Conservation (phyloP, 23 red algal genomes). For the Agarophyton chilense region DNA sequence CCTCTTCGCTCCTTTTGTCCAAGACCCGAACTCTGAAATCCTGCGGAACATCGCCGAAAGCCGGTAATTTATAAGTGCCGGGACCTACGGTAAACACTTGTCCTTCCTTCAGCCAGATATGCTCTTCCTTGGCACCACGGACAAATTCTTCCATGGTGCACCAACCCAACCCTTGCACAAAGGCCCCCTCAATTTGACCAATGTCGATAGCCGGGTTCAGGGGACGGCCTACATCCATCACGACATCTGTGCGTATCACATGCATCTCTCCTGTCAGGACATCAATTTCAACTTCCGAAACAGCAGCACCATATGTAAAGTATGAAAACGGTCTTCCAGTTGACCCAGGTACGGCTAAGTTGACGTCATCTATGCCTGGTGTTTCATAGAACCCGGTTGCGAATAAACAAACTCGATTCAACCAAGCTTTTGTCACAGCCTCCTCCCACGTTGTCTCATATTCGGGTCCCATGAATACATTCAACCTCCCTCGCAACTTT, state of each 20-base stretch:
- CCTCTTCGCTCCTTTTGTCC: constrained; percentile 34
- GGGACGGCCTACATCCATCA: constrained; percentile 83
- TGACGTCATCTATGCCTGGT: constrained; percentile 68
- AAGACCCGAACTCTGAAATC: constrained; percentile 80
- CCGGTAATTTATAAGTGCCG: constrained; percentile 87
- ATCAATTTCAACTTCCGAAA: constrained; percentile 80
- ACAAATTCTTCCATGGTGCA: constrained; percentile 92
- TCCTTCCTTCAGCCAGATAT: constrained; percentile 56
- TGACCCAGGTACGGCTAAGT: constrained; percentile 41
- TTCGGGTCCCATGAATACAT: not conserved
- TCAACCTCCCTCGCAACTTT: not conserved
- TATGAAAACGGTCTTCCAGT: constrained; percentile 82
- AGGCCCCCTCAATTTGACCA: constrained; percentile 91
- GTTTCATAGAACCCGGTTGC: constrained; percentile 85
- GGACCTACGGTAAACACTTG: constrained; percentile 68
- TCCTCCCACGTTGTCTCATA: constrained; percentile 51
- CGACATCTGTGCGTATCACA: constrained; percentile 68
- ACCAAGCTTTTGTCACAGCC: constrained; percentile 60
- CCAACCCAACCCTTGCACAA: constrained; percentile 91
- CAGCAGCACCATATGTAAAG: constrained; percentile 83
- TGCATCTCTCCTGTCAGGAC: constrained; percentile 71
- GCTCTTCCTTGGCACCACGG: constrained; percentile 41
- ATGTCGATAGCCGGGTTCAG: constrained; percentile 84
- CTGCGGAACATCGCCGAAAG: constrained; percentile 67
- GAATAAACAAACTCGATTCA: constrained; percentile 68